phyloP scores from a whole-genome alignment of 108 stramenopile genomes.

The Cyclotella sp. region DNA sequence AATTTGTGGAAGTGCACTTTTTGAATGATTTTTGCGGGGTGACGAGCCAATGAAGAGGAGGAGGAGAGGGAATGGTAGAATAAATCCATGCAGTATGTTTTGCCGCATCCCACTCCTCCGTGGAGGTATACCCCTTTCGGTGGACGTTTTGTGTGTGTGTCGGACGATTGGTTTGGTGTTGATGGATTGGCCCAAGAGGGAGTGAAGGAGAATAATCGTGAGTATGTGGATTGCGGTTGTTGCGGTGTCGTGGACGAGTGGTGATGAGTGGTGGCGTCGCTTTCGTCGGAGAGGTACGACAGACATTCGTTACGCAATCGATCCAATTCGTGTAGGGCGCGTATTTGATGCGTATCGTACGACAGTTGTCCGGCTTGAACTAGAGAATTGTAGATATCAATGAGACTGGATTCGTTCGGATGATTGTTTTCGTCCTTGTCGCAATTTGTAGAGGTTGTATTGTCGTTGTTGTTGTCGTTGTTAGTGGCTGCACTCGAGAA shows the following conservation, averaged over 20 bases:
- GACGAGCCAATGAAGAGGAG: no score
- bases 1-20: constrained; percentile 98
- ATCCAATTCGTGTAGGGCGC: constrained; percentile 68
- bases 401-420: neutral
- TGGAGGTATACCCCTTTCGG: constrained; percentile 83
- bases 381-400: constrained; percentile 44
- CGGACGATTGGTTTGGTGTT: neutral
- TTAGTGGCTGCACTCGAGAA: no score
- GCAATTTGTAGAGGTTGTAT: no score
- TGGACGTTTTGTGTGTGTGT: neutral
- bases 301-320: constrained; percentile 64
- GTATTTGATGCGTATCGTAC: constrained; percentile 70
- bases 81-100: constrained; percentile 96
- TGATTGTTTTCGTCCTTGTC: neutral
- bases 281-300: neutral
- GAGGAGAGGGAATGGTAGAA: constrained; percentile 71
- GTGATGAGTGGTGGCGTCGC: constrained; percentile 4
- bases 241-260: no score
- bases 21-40: constrained; percentile 64
- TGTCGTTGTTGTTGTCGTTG: neutral
- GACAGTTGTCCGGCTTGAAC: constrained; percentile 48
- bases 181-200: constrained; percentile 19
- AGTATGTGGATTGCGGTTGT: constrained; percentile 3
- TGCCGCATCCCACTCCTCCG: constrained; percentile 97
- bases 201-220: constrained; percentile 25